Percentiles rank a stretch among this genome's conserved stretches.
These are phyloP conservation scores for Sanghuangporus sanghuang DNA, from an alignment of 1,284 basidiomycete species.

Conservation along the genomic window DNA sequence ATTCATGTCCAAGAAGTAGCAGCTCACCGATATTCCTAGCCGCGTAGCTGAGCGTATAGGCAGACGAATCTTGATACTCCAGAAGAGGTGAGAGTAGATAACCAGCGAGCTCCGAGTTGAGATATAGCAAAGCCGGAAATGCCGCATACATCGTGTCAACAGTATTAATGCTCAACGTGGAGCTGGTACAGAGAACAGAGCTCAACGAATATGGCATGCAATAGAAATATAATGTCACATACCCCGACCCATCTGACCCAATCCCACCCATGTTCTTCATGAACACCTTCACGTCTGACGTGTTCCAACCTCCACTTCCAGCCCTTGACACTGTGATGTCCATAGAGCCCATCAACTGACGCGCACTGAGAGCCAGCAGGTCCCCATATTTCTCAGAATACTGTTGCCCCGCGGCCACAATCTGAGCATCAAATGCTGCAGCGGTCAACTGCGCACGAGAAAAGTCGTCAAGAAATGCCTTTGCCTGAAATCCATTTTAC, in stretches of 20 bases:
- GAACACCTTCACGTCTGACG: constrained; percentile 20
- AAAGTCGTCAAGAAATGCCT: constrained; percentile 36
- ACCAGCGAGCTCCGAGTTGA: constrained; percentile 37
- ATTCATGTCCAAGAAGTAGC: neutral
- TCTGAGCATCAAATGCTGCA: constrained; percentile 29
- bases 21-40: constrained; percentile 36
- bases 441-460: constrained; percentile 27
- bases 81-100: constrained; percentile 41
- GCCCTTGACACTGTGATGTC: constrained; percentile 32
- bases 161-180: constrained; percentile 33
- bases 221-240: neutral
- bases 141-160: constrained; percentile 45
- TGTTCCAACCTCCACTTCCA: constrained; percentile 25
- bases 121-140: constrained; percentile 41
- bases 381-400: constrained; percentile 33
- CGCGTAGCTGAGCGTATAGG: constrained; percentile 30
- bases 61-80: constrained; percentile 31
- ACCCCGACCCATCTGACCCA: neutral
- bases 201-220: neutral
- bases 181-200: neutral
- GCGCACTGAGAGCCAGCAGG: constrained; percentile 32
- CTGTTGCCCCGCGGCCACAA: neutral
- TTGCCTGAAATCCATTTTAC: constrained; percentile 28
- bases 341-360: constrained; percentile 36
- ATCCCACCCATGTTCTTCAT: constrained; percentile 14